phyloP scores from a whole-genome alignment of 2,329 filamentous ascomycete genomes.

The Talaromyces sp. region DNA sequence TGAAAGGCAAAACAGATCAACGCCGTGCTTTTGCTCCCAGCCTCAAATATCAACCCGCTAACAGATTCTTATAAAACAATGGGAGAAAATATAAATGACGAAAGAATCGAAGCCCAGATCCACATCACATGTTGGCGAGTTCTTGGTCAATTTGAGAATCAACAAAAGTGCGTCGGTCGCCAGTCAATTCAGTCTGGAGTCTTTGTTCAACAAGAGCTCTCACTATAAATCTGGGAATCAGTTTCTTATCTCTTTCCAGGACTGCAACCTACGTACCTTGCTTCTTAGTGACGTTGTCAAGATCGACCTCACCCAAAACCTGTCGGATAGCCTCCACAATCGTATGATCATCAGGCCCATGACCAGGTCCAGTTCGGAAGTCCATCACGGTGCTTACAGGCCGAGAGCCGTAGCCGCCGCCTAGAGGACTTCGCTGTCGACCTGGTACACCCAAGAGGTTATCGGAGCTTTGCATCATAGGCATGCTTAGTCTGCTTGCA shows the following conservation, averaged over 20 bases:
- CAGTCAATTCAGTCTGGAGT: constrained; percentile 80
- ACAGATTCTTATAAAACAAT: constrained; percentile 2
- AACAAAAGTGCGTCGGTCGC: constrained; percentile 83
- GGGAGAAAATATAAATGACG: neutral
- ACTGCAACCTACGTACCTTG: constrained; percentile 54
- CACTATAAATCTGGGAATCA: constrained; percentile 42
- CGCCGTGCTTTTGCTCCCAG: constrained; percentile 15
- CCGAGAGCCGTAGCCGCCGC: constrained; percentile 40
- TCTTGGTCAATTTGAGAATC: constrained; percentile 91
- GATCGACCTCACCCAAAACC: constrained; percentile 81
- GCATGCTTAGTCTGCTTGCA: constrained; percentile 38
- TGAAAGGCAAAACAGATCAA: constrained; percentile 1
- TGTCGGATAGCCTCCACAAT: constrained; percentile 82
- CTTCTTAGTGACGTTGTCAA: constrained; percentile 98
- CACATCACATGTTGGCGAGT: constrained; percentile 78
- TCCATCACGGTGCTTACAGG: constrained; percentile 55
- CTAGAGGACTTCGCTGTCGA: constrained; percentile 49
- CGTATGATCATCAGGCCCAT: constrained; percentile 70
- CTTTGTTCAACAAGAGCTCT: constrained; percentile 88
- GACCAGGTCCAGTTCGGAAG: constrained; percentile 52
- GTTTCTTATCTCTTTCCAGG: neutral
- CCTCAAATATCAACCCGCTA: constrained; percentile 8
- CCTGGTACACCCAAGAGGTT: constrained; percentile 39
- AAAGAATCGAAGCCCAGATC: neutral
- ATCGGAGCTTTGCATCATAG: constrained; percentile 44